Percentiles rank a stretch among this genome's conserved stretches.
Evolutionary conservation across 495 filamentous ascomycete genomes (phyloP).

Genomic region (Hypoxylon fuscum): DNA sequence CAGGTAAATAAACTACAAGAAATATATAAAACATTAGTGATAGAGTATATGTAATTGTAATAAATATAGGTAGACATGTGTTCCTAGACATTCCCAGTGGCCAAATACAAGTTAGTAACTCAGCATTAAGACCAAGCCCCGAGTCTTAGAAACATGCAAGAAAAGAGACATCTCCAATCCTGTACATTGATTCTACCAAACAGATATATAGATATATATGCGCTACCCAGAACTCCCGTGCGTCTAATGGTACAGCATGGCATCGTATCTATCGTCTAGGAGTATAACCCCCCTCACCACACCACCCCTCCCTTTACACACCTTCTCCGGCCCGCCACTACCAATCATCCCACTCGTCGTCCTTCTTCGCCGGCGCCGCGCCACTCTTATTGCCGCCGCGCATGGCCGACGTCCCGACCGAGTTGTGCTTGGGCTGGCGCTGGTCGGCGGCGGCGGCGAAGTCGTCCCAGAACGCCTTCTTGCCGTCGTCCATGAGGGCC

Average conservation of each 20-base stretch:
- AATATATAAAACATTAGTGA: no score
- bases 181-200: slow-evolving; percentile 21
- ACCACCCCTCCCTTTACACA: neutral
- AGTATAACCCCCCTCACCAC: slow-evolving; percentile 15
- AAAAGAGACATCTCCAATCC: slow-evolving; percentile 3
- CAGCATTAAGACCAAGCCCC: no score
- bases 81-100: no score
- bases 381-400: slow-evolving; percentile 53
- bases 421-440: slow-evolving; percentile 47
- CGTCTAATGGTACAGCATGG: slow-evolving; percentile 36
- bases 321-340: slow-evolving; percentile 40
- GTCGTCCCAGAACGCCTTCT: slow-evolving; percentile 92
- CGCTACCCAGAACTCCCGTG: slow-evolving; percentile 36
- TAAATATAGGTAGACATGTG: no score
- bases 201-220: slow-evolving; percentile 22
- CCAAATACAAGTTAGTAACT: no score
- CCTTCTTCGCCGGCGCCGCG: slow-evolving; percentile 54
- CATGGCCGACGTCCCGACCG: slow-evolving; percentile 80
- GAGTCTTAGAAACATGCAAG: no score
- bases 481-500: slow-evolving; percentile 67
- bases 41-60: no score
- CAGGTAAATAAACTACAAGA: no score
- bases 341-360: slow-evolving; percentile 74
- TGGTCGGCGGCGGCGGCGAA: slow-evolving; percentile 65
- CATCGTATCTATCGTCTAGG: slow-evolving; percentile 34